Conservation (phyloP, 441 rosid species). For the Populus hybrid region DNA sequence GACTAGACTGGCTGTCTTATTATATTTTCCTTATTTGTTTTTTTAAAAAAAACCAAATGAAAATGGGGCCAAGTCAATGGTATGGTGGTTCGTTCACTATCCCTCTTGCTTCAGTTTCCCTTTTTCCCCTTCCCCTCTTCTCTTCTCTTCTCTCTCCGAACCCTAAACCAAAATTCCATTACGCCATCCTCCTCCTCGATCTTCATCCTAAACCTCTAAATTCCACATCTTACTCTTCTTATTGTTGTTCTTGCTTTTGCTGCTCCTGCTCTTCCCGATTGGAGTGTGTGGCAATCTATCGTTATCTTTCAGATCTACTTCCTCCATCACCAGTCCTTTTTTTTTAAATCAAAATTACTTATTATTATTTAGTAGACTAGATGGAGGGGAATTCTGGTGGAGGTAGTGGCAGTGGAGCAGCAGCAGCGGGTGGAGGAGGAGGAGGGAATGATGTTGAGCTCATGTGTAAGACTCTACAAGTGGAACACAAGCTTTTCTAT, state of each 20-base stretch:
- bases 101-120: background rate
- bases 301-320: constrained; percentile 34
- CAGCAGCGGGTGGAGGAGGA: constrained; percentile 31
- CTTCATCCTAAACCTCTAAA: background rate
- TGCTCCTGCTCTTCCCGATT: background rate
- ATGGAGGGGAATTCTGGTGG: constrained; percentile 75
- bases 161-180: constrained; percentile 9
- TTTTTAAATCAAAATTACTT: background rate
- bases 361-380: background rate
- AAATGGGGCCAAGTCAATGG: constrained; percentile 15
- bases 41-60: background rate
- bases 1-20: no score
- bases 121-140: background rate
- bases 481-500: constrained; percentile 95
- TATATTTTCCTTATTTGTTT: no score
- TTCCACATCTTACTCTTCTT: background rate
- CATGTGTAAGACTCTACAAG: constrained; percentile 90
- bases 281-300: background rate
- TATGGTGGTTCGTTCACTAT: background rate
- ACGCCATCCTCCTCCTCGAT: background rate
- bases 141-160: constrained; percentile 7
- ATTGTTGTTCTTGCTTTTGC: background rate
- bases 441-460: constrained; percentile 92
- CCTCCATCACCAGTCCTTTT: constrained; percentile 10
- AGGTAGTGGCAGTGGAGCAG: constrained; percentile 22